Conservation (phyloP, 805 yeast genomes). For the Kodamaea restingae region DNA sequence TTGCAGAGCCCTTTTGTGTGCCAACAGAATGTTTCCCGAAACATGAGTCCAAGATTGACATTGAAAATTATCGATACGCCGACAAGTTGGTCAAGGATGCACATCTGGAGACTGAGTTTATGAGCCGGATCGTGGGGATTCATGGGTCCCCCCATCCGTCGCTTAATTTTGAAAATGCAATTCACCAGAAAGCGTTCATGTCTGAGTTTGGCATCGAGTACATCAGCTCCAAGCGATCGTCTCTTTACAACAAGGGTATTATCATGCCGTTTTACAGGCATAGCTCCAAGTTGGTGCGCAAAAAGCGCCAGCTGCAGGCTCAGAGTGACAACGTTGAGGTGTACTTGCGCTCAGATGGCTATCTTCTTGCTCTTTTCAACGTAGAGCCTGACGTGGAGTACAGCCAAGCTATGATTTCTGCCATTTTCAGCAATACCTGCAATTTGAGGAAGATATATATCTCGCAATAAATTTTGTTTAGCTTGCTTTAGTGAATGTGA, state of each 20-base stretch:
- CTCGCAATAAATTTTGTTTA: not conserved
- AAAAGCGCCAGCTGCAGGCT: conserved; percentile 3
- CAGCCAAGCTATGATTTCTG: conserved; percentile 38
- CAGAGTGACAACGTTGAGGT: conserved; percentile 28
- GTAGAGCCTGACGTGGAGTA: conserved; percentile 20
- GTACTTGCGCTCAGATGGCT: conserved; percentile 50
- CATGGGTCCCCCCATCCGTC: conserved; percentile 23
- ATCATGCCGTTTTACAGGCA: conserved; percentile 50
- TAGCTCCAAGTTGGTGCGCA: conserved; percentile 43
- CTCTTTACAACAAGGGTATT: conserved; percentile 45
- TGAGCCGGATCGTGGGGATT: conserved; percentile 45
- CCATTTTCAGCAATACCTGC: conserved; percentile 44
- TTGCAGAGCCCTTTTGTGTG: conserved; percentile 44
- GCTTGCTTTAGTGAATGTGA: too few relatives aligned
- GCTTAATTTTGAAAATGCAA: conserved; percentile 28
- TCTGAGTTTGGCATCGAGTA: conserved; percentile 53
- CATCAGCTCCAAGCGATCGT: conserved; percentile 23
- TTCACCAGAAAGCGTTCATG: conserved; percentile 44
- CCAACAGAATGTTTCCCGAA: conserved; percentile 42
- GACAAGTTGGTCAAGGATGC: conserved; percentile 28
- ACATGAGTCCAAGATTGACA: conserved; percentile 38
- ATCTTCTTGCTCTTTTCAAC: conserved; percentile 44
- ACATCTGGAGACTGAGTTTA: conserved; percentile 26
- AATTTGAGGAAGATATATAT: conserved; percentile 47
- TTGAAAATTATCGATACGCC: conserved; percentile 40